phyloP scores from a whole-genome alignment of 129 eudicot species.

The Arctium minus region DNA sequence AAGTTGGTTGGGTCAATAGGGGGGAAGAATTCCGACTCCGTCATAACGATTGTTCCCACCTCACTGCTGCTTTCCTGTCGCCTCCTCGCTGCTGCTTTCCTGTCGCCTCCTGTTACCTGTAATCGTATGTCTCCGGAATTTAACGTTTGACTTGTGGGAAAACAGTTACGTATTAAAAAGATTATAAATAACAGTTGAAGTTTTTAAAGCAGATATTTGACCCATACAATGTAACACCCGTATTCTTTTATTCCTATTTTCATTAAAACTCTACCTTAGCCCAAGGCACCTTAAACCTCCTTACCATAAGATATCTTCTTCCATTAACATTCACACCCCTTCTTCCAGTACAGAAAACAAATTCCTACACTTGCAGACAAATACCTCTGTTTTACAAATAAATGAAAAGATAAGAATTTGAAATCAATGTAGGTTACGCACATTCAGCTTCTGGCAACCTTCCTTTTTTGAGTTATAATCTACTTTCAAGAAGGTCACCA shows the following conservation, averaged over 20 bases:
- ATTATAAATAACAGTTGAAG: neutral
- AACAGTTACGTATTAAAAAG: neutral
- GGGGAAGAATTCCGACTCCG: constrained; percentile 43
- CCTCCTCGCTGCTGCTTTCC: neutral
- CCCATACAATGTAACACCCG: too few species aligned
- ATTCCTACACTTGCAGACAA: neutral
- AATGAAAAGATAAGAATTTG: neutral
- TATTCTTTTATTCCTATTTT: neutral
- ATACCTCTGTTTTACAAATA: neutral
- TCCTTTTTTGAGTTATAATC: neutral
- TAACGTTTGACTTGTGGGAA: neutral
- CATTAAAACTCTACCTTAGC: neutral
- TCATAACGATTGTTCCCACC: constrained; percentile 9
- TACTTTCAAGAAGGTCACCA: neutral
- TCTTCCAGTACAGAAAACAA: neutral
- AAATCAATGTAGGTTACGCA: neutral
- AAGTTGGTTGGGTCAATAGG: constrained; percentile 78
- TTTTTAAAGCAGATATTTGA: neutral
- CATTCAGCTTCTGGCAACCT: neutral
- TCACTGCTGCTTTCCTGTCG: neutral
- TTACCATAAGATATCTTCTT: neutral
- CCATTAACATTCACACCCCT: neutral
- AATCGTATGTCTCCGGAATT: neutral
- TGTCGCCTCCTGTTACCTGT: neutral
- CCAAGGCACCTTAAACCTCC: neutral